Percentiles rank a stretch among this genome's conserved stretches.
Conservation (phyloP, 2,329 filamentous ascomycete species). For the Pestalotiopsis sp. region DNA sequence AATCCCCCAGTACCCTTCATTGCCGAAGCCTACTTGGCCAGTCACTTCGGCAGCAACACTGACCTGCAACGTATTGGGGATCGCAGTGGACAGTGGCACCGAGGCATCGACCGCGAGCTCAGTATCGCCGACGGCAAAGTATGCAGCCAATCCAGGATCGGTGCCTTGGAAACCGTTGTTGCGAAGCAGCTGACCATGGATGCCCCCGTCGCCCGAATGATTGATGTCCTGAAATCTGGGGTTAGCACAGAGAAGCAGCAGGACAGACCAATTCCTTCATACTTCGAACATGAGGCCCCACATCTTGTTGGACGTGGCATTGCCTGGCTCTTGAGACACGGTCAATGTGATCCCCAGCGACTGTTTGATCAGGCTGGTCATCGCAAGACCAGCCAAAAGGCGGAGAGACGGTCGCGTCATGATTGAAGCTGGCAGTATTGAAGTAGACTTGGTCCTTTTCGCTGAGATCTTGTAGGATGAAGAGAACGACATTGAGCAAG, state of each 20-base stretch:
- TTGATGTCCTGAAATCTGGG: background rate
- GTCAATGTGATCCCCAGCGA: background rate
- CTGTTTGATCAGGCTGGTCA: background rate
- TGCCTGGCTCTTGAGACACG: background rate
- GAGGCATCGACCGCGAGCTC: background rate
- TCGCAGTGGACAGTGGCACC: background rate
- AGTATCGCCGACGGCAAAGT: background rate
- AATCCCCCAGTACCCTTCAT: background rate
- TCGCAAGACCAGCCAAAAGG: background rate
- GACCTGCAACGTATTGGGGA: background rate
- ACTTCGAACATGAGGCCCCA: background rate
- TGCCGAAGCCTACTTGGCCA: background rate
- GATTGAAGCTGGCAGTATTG: background rate
- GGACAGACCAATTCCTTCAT: background rate
- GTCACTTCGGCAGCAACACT: background rate
- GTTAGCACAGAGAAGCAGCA: background rate
- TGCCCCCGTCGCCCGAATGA: background rate
- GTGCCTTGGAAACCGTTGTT: background rate
- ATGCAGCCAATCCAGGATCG: background rate
- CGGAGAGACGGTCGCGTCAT: background rate
- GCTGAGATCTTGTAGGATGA: background rate
- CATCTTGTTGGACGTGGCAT: background rate
- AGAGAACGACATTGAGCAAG: background rate
- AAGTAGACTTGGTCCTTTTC: background rate
- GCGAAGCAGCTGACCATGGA: background rate